Evolutionary conservation across 2,329 filamentous ascomycete genomes (phyloP), one percentile per base, ranked within the genome.

Genomic region (Colletotrichum neosansevieriae): DNA sequence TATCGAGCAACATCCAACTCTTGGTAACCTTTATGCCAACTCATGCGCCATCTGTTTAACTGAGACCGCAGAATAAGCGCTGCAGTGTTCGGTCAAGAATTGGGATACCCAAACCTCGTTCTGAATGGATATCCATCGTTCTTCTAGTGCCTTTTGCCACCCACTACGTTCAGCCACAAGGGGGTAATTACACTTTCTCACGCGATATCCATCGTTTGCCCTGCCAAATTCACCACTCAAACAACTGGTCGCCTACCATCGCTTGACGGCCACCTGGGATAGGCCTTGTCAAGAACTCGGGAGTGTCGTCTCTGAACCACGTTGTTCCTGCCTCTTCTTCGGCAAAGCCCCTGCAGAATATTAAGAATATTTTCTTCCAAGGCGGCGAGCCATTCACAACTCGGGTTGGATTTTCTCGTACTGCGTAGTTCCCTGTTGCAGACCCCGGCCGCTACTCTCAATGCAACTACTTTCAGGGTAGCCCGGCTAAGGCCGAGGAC

Each of bases 151-250:
- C n/a, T n/a, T n/a, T n/a, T n/a, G n/a, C n/a, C n/a, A n/a, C n/a
- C n/a, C n/a, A n/a, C n/a, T n/a, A n/a, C n/a, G n/a, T n/a, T n/a
- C n/a, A n/a, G n/a, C n/a, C n/a, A n/a, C n/a, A n/a, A n/a, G n/a
- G n/a, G n/a, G n/a, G n/a, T n/a, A n/a, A n/a, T n/a, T n/a, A n/a
- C n/a, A n/a, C n/a, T n/a, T n/a, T n/a, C n/a, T n/a, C n/a, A n/a
- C n/a, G n/a, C n/a, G n/a, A n/a, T n/a, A n/a, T n/a, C n/a, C 11
- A 53, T 58, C 38, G 60, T 38, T 61, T 45, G 64, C 60, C 64
- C 45, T 67, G 64, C 50, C 51, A 61, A 21, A 21, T n/a, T 58
- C 64, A 64, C 64, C 60, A 53, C 64, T 58, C 44, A 32, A 44
- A 40, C 21, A 17, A 32, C n/a, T 38, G 34, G 51, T 38, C 38